Evolutionary conservation across 2,329 filamentous ascomycete genomes (phyloP).

Genomic region (Hypoxylon rubiginosum): DNA sequence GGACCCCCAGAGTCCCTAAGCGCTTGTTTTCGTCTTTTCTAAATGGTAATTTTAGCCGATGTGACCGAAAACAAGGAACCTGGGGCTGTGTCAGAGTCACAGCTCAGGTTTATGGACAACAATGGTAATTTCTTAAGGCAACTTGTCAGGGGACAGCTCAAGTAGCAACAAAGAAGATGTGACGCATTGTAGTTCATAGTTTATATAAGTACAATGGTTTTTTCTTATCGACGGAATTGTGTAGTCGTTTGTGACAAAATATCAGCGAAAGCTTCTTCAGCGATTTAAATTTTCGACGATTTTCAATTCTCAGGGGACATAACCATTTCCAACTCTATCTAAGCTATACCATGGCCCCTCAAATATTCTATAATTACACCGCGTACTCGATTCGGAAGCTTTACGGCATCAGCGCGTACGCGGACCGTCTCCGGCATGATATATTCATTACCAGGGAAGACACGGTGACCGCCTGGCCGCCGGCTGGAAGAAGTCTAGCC

Average conservation of each 20-base stretch:
- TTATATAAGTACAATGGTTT: not conserved
- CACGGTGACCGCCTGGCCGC: slow-evolving; percentile 28
- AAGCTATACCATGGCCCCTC: not conserved
- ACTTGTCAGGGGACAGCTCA: not conserved
- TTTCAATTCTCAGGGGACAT: not conserved
- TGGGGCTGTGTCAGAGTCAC: no score
- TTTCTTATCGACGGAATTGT: no score
- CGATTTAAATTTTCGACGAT: not conserved
- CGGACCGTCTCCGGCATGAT: not conserved
- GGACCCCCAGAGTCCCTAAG: not conserved
- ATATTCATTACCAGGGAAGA: not conserved
- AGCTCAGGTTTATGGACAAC: no score
- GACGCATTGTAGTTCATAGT: not conserved
- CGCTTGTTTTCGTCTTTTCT: not conserved
- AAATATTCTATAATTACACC: not conserved
- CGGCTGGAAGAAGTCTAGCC: slow-evolving; percentile 23
- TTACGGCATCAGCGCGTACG: not conserved
- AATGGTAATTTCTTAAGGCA: no score
- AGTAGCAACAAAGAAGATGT: not conserved
- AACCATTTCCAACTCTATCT: not conserved
- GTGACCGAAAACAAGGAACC: not conserved
- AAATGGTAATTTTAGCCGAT: not conserved
- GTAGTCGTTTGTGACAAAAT: no score
- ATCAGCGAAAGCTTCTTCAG: no score
- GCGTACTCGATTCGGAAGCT: not conserved